These are phyloP conservation scores for Trichomonas vaginalis DNA, from an alignment of 208 protist species.

Conservation along the genomic window DNA sequence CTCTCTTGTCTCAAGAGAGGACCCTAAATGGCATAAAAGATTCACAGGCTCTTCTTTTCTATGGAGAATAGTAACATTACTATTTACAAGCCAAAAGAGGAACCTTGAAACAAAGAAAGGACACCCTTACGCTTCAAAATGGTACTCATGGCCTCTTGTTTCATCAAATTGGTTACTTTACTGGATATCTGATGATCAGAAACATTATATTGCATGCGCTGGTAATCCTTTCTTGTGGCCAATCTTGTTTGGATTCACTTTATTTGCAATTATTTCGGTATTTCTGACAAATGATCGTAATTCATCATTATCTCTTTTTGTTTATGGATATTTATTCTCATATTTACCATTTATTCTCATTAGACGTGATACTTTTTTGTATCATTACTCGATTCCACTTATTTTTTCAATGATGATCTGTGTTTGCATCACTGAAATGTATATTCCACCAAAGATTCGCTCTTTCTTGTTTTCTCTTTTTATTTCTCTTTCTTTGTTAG, in stretches of 20 bases:
- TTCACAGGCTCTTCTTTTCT: neutral
- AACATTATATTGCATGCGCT: neutral
- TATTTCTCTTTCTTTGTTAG: neutral
- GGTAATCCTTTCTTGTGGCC: neutral
- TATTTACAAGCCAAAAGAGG: neutral
- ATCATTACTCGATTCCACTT: neutral
- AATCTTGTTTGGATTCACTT: too few species aligned
- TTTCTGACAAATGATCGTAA: neutral
- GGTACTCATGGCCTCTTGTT: neutral
- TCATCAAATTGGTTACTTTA: neutral
- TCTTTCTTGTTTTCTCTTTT: neutral
- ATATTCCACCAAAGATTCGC: neutral
- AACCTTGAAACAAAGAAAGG: neutral
- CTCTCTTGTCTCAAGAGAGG: neutral
- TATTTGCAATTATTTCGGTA: too few species aligned
- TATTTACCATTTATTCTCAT: neutral
- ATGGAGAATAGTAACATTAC: neutral
- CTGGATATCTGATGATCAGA: neutral
- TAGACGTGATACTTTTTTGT: neutral
- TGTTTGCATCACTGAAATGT: neutral
- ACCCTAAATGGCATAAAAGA: neutral
- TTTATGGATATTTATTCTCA: neutral
- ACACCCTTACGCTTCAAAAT: neutral
- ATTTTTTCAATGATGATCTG: neutral
- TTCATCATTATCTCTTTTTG: neutral